These are phyloP conservation scores for Cicer bijugum DNA, from an alignment of 306 rosid species.

Conservation along the genomic window DNA sequence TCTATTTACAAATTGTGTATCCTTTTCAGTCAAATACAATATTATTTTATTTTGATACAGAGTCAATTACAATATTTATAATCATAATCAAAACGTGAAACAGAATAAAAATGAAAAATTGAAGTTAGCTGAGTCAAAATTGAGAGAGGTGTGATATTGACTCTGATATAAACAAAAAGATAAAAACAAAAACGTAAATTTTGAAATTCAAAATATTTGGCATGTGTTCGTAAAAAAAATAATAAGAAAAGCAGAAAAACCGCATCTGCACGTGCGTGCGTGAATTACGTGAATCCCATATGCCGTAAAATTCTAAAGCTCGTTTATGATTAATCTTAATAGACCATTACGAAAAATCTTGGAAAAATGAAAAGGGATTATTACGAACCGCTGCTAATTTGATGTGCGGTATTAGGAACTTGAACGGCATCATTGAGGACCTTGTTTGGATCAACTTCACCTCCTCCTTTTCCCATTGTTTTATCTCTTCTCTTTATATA, in stretches of 20 bases:
- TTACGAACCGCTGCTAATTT: conserved; percentile 71
- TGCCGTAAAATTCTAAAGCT: too few species aligned
- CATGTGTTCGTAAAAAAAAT: neutral
- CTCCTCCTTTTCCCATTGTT: neutral
- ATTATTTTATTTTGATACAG: neutral
- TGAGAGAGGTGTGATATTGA: conserved; percentile 2
- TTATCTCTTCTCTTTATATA: too few species aligned
- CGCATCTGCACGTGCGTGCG: neutral
- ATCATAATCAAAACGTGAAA: neutral
- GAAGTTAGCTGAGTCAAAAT: neutral
- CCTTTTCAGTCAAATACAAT: neutral
- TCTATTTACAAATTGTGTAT: too few species aligned
- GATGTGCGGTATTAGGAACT: conserved; percentile 70
- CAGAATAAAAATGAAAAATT: neutral
- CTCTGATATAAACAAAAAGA: neutral
- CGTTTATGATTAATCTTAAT: too few species aligned
- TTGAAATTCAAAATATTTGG: neutral
- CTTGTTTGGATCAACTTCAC: neutral
- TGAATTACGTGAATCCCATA: too few species aligned
- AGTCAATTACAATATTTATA: neutral
- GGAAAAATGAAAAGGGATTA: too few species aligned
- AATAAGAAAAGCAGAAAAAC: neutral
- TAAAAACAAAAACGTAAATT: neutral
- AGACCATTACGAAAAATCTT: too few species aligned
- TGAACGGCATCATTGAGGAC: neutral